Percentiles rank a stretch among this genome's conserved stretches.
These are phyloP conservation scores for Coniella lustricola DNA, from an alignment of 2,329 filamentous ascomycete species.

Conservation along the genomic window DNA sequence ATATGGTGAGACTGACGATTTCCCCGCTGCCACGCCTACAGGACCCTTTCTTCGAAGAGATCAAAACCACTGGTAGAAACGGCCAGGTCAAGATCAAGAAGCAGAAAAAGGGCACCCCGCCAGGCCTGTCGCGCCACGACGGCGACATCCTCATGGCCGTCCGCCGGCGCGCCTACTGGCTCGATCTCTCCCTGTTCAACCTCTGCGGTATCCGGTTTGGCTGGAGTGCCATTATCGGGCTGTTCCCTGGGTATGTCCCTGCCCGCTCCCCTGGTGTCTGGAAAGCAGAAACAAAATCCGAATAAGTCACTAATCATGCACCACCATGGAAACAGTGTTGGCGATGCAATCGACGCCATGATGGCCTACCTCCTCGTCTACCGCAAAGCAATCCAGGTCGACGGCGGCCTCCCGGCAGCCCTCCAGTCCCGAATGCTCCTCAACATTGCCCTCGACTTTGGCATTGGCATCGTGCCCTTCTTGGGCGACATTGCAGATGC, in stretches of 20 bases:
- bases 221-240: conserved; percentile 78
- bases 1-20: too few relatives aligned
- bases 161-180: conserved; percentile 74
- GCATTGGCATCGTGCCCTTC: conserved; percentile 66
- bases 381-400: conserved; percentile 62
- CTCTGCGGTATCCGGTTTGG: conserved; percentile 78
- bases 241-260: conserved; percentile 67
- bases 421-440: conserved; percentile 68
- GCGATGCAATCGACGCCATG: conserved; percentile 66
- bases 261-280: too few relatives aligned
- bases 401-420: conserved; percentile 62
- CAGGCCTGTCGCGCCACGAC: conserved; percentile 78
- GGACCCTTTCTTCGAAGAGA: conserved; percentile 10
- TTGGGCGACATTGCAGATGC: conserved; percentile 71
- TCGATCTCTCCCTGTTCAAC: conserved; percentile 80
- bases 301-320: conserved; percentile 15
- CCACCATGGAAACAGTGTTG: conserved; percentile 44
- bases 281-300: neutral
- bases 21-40: neutral
- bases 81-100: conserved; percentile 60
- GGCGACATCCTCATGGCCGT: conserved; percentile 76
- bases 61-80: neutral
- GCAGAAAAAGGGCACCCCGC: conserved; percentile 75
- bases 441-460: conserved; percentile 70
- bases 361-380: conserved; percentile 67